Percentiles rank a stretch among this genome's conserved stretches.
Evolutionary conservation across 83 land plant species (phyloP).

Genomic region (Isoetes engelmannii): DNA sequence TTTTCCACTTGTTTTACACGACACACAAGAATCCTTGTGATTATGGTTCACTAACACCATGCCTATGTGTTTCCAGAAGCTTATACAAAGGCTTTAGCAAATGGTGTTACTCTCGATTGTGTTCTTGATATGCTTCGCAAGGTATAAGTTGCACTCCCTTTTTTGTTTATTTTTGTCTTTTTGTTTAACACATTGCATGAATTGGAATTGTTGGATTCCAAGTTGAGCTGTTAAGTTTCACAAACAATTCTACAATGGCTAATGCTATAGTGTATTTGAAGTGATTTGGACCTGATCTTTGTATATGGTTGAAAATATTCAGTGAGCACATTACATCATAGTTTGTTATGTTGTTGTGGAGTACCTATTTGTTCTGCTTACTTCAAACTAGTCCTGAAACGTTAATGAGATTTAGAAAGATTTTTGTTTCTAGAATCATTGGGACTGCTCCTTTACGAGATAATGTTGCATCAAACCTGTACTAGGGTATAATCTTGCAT

Average conservation of each 20-base stretch:
- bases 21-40: neutral
- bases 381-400: constrained; percentile 87
- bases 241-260: neutral
- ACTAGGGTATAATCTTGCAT: too few relatives aligned
- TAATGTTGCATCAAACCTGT: too few relatives aligned
- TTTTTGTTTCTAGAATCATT: too few relatives aligned
- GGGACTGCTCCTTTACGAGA: too few relatives aligned
- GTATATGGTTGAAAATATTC: neutral
- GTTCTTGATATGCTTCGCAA: constrained; percentile 72
- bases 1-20: neutral
- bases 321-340: neutral
- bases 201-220: too few relatives aligned
- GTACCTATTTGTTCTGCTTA: constrained; percentile 82
- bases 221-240: too few relatives aligned
- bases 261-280: neutral
- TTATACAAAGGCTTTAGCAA: constrained; percentile 68
- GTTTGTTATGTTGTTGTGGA: constrained; percentile 17
- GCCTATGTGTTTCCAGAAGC: constrained; percentile 57
- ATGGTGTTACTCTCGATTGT: constrained; percentile 65
- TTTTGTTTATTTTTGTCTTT: too few relatives aligned
- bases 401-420: constrained; percentile 53
- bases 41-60: too few relatives aligned
- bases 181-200: too few relatives aligned
- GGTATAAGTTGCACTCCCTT: constrained; percentile 22
- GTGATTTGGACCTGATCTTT: neutral